These are phyloP conservation scores for Capronia americana DNA, from an alignment of 2,329 filamentous ascomycete genomes.

Conservation along the genomic window DNA sequence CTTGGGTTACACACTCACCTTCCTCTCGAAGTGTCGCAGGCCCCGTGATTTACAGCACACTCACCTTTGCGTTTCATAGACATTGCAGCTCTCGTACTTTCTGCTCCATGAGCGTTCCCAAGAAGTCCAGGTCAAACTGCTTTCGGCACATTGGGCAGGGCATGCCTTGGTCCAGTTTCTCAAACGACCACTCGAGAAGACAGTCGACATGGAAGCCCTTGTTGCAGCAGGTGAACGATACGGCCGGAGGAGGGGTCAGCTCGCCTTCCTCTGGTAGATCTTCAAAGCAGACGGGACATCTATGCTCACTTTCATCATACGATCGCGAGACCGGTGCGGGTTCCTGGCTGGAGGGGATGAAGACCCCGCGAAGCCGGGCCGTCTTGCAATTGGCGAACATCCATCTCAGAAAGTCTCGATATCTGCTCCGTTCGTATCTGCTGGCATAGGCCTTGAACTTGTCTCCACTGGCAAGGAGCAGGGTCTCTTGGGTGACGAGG, in stretches of 20 bases:
- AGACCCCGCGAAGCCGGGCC: background rate
- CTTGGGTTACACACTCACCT: background rate
- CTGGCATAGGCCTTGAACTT: background rate
- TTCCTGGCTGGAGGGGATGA: background rate
- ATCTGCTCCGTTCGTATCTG: background rate
- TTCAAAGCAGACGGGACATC: background rate
- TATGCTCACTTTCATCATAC: background rate
- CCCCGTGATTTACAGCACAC: background rate
- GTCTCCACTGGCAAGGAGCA: background rate
- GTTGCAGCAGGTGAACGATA: background rate
- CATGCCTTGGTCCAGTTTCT: background rate
- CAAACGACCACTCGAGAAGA: background rate
- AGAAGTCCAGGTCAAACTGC: background rate
- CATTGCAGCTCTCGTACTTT: conserved; percentile 1
- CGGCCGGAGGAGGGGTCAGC: background rate
- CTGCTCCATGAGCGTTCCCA: background rate
- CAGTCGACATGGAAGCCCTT: background rate
- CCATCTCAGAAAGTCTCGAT: background rate
- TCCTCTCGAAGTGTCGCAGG: background rate
- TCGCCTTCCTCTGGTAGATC: conserved; percentile 3
- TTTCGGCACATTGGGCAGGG: background rate
- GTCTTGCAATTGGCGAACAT: background rate
- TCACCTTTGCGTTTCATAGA: background rate
- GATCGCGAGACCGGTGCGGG: background rate
- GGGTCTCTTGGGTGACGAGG: background rate